Evolutionary conservation across 2,329 filamentous ascomycete genomes (phyloP).

Genomic region (Pseudodiploospora longispora): DNA sequence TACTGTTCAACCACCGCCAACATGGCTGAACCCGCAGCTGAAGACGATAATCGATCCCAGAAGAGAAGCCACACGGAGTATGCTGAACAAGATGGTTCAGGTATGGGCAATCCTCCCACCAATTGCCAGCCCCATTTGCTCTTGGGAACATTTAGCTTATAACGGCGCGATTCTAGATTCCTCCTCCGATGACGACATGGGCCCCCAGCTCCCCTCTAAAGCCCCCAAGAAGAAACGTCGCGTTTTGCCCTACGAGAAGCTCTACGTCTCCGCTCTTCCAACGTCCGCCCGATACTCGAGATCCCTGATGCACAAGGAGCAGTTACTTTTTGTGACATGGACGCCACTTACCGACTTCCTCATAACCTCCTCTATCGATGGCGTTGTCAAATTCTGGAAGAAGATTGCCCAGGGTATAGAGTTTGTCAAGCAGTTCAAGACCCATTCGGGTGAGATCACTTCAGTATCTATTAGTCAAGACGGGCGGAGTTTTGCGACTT

Average conservation of each 20-base stretch:
- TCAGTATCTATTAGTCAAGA: slow-evolving; percentile 82
- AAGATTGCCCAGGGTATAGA: slow-evolving; percentile 85
- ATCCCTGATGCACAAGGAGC: slow-evolving; percentile 97
- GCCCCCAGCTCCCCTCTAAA: slow-evolving; percentile 77
- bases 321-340: slow-evolving; percentile 78
- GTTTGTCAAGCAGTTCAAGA: slow-evolving; percentile 96
- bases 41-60: slow-evolving; percentile 27
- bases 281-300: slow-evolving; percentile 78
- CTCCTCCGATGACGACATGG: slow-evolving; percentile 88
- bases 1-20: neutral
- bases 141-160: neutral
- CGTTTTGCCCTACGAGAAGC: slow-evolving; percentile 86
- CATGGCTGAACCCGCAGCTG: slow-evolving; percentile 16
- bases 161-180: slow-evolving; percentile 36
- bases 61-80: slow-evolving; percentile 50
- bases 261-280: slow-evolving; percentile 86
- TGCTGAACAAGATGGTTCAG: slow-evolving; percentile 36
- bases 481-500: slow-evolving; percentile 87
- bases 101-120: slow-evolving; percentile 17
- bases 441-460: slow-evolving; percentile 77
- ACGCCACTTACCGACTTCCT: slow-evolving; percentile 91
- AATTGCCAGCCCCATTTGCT: neutral
- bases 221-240: slow-evolving; percentile 85
- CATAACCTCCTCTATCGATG: slow-evolving; percentile 87
- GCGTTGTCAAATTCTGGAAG: slow-evolving; percentile 99